A percentile compares a stretch with the other conserved stretches of the same genome.
Conservation (phyloP, 106 monocot genomes). For the Dioscorea dumetorum region DNA sequence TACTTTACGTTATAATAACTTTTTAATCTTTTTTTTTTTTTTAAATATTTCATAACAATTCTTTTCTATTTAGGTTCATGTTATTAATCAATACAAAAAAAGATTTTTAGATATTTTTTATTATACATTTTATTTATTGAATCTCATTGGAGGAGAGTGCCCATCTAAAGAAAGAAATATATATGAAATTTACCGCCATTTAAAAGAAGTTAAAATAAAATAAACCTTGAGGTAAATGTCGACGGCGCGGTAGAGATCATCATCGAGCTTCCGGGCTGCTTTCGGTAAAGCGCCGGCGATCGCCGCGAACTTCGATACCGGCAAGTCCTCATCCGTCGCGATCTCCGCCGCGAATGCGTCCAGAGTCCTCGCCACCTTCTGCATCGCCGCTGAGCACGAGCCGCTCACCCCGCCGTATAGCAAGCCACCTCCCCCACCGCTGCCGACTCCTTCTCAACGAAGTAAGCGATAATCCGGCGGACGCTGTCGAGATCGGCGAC, state of each 20-base stretch:
- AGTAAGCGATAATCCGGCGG: constrained; percentile 37
- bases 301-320: constrained; percentile 68
- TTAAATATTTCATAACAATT: too few relatives aligned
- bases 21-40: too few relatives aligned
- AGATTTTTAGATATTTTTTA: background rate
- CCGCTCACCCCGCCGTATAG: constrained; percentile 19
- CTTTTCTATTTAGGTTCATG: too few relatives aligned
- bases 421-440: constrained; percentile 11
- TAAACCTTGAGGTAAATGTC: constrained; percentile 76
- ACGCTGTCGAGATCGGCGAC: constrained; percentile 54
- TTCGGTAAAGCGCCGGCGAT: constrained; percentile 55
- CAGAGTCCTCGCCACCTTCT: constrained; percentile 45
- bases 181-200: too few relatives aligned
- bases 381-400: constrained; percentile 30
- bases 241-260: constrained; percentile 78
- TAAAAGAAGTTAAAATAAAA: background rate
- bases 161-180: too few relatives aligned
- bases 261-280: constrained; percentile 50
- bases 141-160: too few relatives aligned
- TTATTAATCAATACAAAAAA: too few relatives aligned
- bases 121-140: too few relatives aligned
- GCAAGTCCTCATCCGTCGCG: constrained; percentile 55
- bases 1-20: too few relatives aligned
- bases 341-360: constrained; percentile 67
- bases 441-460: constrained; percentile 41